phyloP scores from a whole-genome alignment of 2,329 filamentous ascomycete species.

The Hypoxylon sp. region DNA sequence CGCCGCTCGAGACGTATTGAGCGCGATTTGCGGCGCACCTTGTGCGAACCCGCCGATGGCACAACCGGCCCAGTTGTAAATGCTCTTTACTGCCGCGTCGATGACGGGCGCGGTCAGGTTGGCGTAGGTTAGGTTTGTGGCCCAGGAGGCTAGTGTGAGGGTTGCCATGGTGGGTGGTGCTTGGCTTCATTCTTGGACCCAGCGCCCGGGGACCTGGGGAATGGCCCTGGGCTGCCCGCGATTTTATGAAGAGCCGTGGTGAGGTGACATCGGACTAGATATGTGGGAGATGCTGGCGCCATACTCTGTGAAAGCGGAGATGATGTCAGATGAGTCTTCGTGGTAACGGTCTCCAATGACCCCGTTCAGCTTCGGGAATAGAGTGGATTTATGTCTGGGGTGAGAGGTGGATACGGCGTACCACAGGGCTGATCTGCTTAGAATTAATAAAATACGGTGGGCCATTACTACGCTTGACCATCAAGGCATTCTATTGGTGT shows the following conservation, averaged over 20 bases:
- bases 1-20: conserved; percentile 46
- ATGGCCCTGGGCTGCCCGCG: neutral
- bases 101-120: conserved; percentile 58
- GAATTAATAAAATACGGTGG: too few relatives aligned
- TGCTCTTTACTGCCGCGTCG: conserved; percentile 60
- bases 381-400: conserved; percentile 10
- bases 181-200: neutral
- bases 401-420: too few relatives aligned
- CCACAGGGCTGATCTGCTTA: too few relatives aligned
- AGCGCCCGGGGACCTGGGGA: conserved; percentile 5
- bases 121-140: conserved; percentile 57
- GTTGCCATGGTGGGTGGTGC: conserved; percentile 58
- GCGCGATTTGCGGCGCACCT: conserved; percentile 56
- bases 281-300: neutral
- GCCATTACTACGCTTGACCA: too few relatives aligned
- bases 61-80: conserved; percentile 69
- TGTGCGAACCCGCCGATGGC: conserved; percentile 64
- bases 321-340: conserved; percentile 14
- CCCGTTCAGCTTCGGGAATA: conserved; percentile 29
- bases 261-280: conserved; percentile 4
- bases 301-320: conserved; percentile 11
- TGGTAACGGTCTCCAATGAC: conserved; percentile 28
- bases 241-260: neutral
- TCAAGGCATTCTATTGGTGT: too few relatives aligned
- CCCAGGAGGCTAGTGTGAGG: conserved; percentile 62